Evolutionary conservation across 768 basidiomycete genomes (phyloP).

Genomic region (Tylopilus sp.): DNA sequence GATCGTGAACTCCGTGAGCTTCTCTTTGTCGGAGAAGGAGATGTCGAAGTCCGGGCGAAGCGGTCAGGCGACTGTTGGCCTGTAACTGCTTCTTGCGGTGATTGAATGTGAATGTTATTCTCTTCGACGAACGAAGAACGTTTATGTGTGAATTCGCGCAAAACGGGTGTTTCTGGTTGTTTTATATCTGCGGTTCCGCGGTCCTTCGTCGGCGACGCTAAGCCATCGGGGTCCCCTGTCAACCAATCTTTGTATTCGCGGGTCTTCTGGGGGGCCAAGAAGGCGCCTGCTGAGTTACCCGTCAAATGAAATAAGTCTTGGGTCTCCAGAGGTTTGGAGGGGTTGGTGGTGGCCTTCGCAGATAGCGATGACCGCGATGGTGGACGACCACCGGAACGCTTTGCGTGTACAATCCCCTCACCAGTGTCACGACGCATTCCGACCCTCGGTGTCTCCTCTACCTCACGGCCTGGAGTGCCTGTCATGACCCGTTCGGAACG

Average conservation of each 20-base stretch:
- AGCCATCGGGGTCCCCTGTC: slow-evolving; percentile 60
- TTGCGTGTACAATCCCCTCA: slow-evolving; percentile 11
- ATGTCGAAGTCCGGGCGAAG: slow-evolving; percentile 1
- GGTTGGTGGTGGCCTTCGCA: slow-evolving; percentile 47
- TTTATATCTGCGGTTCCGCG: slow-evolving; percentile 12
- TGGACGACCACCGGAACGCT: slow-evolving; percentile 19
- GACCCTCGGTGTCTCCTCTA: slow-evolving; percentile 10
- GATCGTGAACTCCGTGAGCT: slow-evolving; percentile 29
- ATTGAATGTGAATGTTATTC: slow-evolving; percentile 28
- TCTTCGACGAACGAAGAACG: slow-evolving; percentile 64
- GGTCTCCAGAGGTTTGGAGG: slow-evolving; percentile 37
- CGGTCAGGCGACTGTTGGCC: slow-evolving; percentile 14
- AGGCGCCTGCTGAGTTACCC: slow-evolving; percentile 5
- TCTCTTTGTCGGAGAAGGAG: slow-evolving; percentile 22
- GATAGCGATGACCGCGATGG: slow-evolving; percentile 42
- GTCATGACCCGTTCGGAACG: slow-evolving; percentile 59
- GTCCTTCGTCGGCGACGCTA: slow-evolving; percentile 17
- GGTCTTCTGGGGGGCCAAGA: slow-evolving; percentile 16
- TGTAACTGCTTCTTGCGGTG: slow-evolving; percentile 34
- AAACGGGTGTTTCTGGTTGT: slow-evolving; percentile 40
- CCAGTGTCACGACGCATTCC: slow-evolving; percentile 15
- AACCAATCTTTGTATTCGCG: slow-evolving; percentile 62
- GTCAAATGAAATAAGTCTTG: slow-evolving; percentile 19
- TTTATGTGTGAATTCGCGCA: slow-evolving; percentile 72
- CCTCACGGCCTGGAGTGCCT: slow-evolving; percentile 48